phyloP scores from a whole-genome alignment of 345 rosid genomes.

The Atalantia buxifolia region DNA sequence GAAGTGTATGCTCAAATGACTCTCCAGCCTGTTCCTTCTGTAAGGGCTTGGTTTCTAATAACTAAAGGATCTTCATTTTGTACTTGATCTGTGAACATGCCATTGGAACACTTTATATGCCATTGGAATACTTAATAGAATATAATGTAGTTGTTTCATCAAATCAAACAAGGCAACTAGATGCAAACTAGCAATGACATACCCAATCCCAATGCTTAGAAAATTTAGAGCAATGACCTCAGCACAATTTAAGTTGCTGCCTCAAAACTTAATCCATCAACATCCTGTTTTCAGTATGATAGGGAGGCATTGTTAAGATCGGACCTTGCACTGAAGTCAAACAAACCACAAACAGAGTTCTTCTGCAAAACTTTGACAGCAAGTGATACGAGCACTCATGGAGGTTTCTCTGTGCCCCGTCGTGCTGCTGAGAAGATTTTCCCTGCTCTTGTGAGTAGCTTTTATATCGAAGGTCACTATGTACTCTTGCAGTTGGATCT shows the following conservation, averaged over 20 bases:
- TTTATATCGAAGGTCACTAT: background rate
- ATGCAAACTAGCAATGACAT: background rate
- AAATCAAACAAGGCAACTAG: background rate
- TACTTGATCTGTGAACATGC: background rate
- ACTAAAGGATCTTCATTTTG: slow-evolving; percentile 19
- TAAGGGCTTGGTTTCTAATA: slow-evolving; percentile 29
- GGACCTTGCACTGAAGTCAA: slow-evolving; percentile 73
- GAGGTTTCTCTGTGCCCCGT: slow-evolving; percentile 96
- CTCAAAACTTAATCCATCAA: slow-evolving; percentile 23
- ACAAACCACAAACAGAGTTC: slow-evolving; percentile 73
- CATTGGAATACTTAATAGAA: background rate
- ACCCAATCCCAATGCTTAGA: background rate
- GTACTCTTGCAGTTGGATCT: slow-evolving; percentile 4
- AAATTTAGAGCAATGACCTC: background rate
- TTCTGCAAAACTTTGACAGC: slow-evolving; percentile 96
- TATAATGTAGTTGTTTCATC: background rate
- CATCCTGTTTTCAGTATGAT: slow-evolving; percentile 64
- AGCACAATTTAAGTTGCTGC: slow-evolving; percentile 8
- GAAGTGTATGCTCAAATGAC: slow-evolving; percentile 99
- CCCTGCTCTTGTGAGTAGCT: slow-evolving; percentile 68
- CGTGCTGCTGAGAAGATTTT: slow-evolving; percentile 96
- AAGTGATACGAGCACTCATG: slow-evolving; percentile 98
- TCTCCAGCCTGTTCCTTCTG: slow-evolving; percentile 79
- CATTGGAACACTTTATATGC: background rate
- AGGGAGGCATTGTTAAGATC: slow-evolving; percentile 85